A percentile compares a stretch with the other conserved stretches of the same genome.
Evolutionary conservation across 2,329 filamentous ascomycete species (phyloP).

Genomic region (Colletotrichum sp.): DNA sequence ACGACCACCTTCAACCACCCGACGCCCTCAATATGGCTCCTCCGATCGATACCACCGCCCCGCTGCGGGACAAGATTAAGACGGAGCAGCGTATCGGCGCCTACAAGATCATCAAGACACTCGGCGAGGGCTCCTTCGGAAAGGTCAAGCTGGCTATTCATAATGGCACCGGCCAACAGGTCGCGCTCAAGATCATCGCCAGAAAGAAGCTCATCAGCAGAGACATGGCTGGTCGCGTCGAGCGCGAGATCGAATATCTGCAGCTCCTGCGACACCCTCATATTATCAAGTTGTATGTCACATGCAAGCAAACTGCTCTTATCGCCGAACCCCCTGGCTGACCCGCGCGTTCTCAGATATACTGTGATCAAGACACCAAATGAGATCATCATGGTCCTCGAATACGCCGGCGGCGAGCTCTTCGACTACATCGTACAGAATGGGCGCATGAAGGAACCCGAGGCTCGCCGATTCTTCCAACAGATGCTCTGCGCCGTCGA

Average conservation of each 20-base stretch:
- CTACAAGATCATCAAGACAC: constrained; percentile 87
- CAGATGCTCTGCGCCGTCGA: constrained; percentile 99
- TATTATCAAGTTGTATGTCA: constrained; percentile 92
- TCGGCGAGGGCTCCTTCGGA: constrained; percentile 96
- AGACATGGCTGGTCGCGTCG: constrained; percentile 97
- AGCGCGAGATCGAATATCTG: constrained; percentile 97
- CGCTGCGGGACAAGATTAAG: constrained; percentile 54
- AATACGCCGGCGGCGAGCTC: constrained; percentile 94
- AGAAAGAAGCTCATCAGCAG: constrained; percentile 94
- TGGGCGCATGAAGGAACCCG: constrained; percentile 87
- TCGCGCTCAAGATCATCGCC: constrained; percentile 97
- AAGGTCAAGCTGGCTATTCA: constrained; percentile 98
- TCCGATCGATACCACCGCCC: constrained; percentile 22
- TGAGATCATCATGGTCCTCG: constrained; percentile 99
- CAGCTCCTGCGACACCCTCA: constrained; percentile 95
- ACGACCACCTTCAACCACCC: constrained; percentile 27
- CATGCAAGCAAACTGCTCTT: background rate
- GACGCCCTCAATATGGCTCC: constrained; percentile 38
- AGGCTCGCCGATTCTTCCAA: constrained; percentile 98
- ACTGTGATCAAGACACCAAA: constrained; percentile 94
- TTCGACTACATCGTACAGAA: constrained; percentile 98
- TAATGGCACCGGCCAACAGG: constrained; percentile 89
- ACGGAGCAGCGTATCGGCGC: constrained; percentile 87
- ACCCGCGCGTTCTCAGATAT: constrained; percentile 61
- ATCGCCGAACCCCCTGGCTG: background rate